phyloP scores from a whole-genome alignment of 208 protist species.

The Dictyostelium gargantuum region DNA sequence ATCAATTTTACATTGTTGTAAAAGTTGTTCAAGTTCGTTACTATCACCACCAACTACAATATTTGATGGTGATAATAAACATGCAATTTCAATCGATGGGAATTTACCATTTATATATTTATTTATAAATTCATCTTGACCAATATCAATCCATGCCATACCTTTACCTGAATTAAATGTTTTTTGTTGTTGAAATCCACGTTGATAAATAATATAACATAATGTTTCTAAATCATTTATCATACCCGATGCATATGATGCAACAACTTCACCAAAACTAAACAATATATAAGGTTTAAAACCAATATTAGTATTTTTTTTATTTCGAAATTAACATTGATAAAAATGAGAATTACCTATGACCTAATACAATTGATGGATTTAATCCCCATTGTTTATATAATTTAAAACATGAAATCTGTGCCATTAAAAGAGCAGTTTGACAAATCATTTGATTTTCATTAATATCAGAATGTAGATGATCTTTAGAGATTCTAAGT shows the following conservation, averaged over 20 bases:
- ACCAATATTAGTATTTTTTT: no score
- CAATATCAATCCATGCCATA: constrained; percentile 44
- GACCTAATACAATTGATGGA: constrained; percentile 16
- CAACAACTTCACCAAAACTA: constrained; percentile 37
- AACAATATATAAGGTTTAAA: no score
- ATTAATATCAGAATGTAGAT: background rate
- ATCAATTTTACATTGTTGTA: background rate
- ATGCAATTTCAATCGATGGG: background rate
- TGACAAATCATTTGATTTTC: background rate
- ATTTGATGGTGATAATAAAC: background rate
- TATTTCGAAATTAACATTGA: no score
- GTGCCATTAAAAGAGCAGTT: background rate
- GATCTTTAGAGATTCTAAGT: background rate
- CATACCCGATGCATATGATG: background rate
- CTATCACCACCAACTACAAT: background rate
- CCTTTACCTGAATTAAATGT: background rate
- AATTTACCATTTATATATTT: background rate
- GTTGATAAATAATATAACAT: background rate
- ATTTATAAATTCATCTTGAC: background rate
- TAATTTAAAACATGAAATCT: background rate
- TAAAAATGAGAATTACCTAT: no score
- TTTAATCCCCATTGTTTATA: constrained; percentile 16
- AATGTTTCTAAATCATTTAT: background rate
- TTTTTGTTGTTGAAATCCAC: background rate
- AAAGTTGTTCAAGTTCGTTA: background rate